Evolutionary conservation across 2,329 filamentous ascomycete genomes (phyloP).

Genomic region (Sporothrix humicola): DNA sequence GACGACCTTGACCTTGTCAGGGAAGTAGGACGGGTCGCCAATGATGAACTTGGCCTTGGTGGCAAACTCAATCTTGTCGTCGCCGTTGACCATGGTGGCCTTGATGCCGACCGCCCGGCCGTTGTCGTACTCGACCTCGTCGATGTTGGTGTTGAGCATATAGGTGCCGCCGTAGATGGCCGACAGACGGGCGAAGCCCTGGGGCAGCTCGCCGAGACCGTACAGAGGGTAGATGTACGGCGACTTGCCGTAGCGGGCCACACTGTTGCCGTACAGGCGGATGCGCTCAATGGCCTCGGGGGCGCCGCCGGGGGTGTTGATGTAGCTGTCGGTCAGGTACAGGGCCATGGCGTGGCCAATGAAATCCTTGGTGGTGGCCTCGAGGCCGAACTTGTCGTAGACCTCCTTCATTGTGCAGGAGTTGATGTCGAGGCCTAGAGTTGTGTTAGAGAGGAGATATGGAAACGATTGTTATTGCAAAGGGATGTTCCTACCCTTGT

Average conservation of each 20-base stretch:
- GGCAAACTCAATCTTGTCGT: slow-evolving; percentile 87
- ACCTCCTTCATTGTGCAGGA: slow-evolving; percentile 94
- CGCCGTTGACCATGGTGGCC: slow-evolving; percentile 90
- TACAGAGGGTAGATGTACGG: slow-evolving; percentile 99
- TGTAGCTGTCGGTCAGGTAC: slow-evolving; percentile 88
- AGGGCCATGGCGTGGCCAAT: slow-evolving; percentile 98
- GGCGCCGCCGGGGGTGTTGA: slow-evolving; percentile 72
- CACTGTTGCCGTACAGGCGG: slow-evolving; percentile 94
- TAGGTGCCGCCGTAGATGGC: slow-evolving; percentile 99
- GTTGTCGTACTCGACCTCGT: slow-evolving; percentile 85
- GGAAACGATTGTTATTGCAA: neutral
- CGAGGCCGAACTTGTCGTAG: slow-evolving; percentile 96
- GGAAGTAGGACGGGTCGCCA: slow-evolving; percentile 96
- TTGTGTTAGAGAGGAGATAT: neutral
- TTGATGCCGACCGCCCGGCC: slow-evolving; percentile 94
- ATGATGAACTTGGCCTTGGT: slow-evolving; percentile 97
- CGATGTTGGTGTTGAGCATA: slow-evolving; percentile 95
- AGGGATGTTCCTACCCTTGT: slow-evolving; percentile 73
- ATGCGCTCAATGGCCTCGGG: slow-evolving; percentile 90
- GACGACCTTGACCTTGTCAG: slow-evolving; percentile 81
- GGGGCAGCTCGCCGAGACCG: slow-evolving; percentile 93
- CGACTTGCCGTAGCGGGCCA: slow-evolving; percentile 96
- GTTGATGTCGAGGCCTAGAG: slow-evolving; percentile 76
- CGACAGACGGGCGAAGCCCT: slow-evolving; percentile 95
- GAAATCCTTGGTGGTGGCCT: slow-evolving; percentile 88